Conservation (phyloP, 176 grass and related monocot genomes). For the Aegilops sharonensis region DNA sequence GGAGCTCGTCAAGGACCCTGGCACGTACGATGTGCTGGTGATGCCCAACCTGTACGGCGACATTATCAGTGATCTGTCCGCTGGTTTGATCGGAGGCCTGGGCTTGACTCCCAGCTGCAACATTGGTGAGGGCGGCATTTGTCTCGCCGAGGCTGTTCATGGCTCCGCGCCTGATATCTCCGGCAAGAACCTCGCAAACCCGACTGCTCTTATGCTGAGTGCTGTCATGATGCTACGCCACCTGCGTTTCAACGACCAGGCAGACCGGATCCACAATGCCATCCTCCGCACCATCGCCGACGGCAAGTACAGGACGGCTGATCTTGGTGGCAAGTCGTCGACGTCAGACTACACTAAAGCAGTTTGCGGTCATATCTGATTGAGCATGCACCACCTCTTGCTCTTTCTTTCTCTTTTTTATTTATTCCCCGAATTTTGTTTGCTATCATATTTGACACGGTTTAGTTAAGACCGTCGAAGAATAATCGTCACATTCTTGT, state of each 20-base stretch:
- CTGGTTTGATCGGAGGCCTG: conserved; percentile 86
- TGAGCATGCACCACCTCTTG: neutral
- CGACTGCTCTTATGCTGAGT: conserved; percentile 86
- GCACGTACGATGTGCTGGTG: conserved; percentile 82
- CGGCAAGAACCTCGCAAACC: conserved; percentile 95
- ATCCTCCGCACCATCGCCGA: conserved; percentile 84
- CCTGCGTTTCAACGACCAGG: conserved; percentile 69
- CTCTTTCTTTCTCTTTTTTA: neutral
- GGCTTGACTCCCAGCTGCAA: conserved; percentile 96
- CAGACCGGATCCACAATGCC: conserved; percentile 78
- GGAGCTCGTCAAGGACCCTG: conserved; percentile 94
- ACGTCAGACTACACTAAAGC: conserved; percentile 91
- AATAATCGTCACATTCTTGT: conserved; percentile 42
- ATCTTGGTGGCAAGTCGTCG: conserved; percentile 75
- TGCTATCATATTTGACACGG: conserved; percentile 3
- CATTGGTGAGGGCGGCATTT: conserved; percentile 93
- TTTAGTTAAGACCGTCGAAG: neutral
- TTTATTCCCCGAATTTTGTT: conserved; percentile 23
- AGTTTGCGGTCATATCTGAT: conserved; percentile 74
- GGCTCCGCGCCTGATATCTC: conserved; percentile 98
- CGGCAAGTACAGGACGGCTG: conserved; percentile 71
- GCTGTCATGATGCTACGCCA: conserved; percentile 97
- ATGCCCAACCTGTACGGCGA: conserved; percentile 99
- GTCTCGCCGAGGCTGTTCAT: conserved; percentile 93
- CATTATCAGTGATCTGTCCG: conserved; percentile 97